Conservation (phyloP, 306 rosid genomes). For the Rosa persica region DNA sequence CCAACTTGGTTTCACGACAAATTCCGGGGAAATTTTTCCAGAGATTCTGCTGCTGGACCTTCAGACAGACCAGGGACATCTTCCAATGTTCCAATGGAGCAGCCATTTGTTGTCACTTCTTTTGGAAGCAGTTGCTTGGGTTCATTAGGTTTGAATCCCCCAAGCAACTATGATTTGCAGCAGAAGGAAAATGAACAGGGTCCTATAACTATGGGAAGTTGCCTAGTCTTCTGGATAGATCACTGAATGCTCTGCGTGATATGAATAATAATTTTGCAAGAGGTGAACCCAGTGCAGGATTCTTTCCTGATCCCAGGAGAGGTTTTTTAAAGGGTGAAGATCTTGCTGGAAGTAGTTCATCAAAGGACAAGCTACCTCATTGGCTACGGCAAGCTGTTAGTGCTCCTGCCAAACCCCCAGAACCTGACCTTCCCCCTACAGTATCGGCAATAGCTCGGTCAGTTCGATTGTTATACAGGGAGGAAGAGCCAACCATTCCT, state of each 20-base stretch:
- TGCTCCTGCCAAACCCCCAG: slow-evolving; percentile 68
- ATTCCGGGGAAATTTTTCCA: slow-evolving; percentile 47
- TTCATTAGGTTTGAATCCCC: slow-evolving; percentile 64
- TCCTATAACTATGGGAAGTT: slow-evolving; percentile 51
- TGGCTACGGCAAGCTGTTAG: slow-evolving; percentile 96
- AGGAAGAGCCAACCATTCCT: slow-evolving; percentile 76
- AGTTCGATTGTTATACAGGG: slow-evolving; percentile 84
- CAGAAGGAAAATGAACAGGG: slow-evolving; percentile 62
- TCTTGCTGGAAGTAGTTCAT: slow-evolving; percentile 57
- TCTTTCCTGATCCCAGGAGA: slow-evolving; percentile 46
- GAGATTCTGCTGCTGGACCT: slow-evolving; percentile 67
- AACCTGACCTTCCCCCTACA: slow-evolving; percentile 81
- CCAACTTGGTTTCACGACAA: slow-evolving; percentile 69
- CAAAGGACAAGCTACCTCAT: slow-evolving; percentile 90
- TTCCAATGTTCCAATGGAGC: slow-evolving; percentile 54
- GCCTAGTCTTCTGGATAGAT: slow-evolving; percentile 69
- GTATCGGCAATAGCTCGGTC: slow-evolving; percentile 92
- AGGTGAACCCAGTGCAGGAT: slow-evolving; percentile 58
- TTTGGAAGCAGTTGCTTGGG: slow-evolving; percentile 63
- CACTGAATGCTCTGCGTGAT: slow-evolving; percentile 49
- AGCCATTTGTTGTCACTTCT: slow-evolving; percentile 73
- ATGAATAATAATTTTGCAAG: slow-evolving; percentile 41
- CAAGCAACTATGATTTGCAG: slow-evolving; percentile 43
- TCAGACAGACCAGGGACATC: slow-evolving; percentile 77
- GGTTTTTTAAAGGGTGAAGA: slow-evolving; percentile 56